Percentiles rank a stretch among this genome's conserved stretches.
Evolutionary conservation across 371 early-diverging fungal genomes (phyloP).

Genomic region (Coemansia sp.): DNA sequence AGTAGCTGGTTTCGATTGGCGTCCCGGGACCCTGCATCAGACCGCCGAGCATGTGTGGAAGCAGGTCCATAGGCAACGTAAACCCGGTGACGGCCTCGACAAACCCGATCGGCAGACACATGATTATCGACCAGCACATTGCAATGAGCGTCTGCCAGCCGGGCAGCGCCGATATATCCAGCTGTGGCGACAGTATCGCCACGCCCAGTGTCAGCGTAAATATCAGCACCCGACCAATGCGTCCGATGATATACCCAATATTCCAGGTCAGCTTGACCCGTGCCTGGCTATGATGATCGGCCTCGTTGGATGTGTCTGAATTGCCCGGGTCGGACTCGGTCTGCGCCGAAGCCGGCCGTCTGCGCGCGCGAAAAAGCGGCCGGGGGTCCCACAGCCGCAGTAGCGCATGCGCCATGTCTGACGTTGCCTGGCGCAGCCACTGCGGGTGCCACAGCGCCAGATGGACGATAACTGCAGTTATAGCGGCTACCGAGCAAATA

Average conservation of each 20-base stretch:
- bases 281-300: not conserved
- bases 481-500: slow-evolving; percentile 41
- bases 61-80: slow-evolving; percentile 39
- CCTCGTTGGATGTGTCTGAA: not conserved
- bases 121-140: slow-evolving; percentile 25
- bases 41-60: slow-evolving; percentile 43
- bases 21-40: slow-evolving; percentile 41
- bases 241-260: slow-evolving; percentile 9
- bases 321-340: not conserved
- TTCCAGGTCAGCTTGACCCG: slow-evolving; percentile 10
- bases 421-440: slow-evolving; percentile 29
- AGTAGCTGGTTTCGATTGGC: slow-evolving; percentile 47
- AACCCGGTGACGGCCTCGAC: slow-evolving; percentile 45
- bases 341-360: not conserved
- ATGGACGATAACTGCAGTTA: slow-evolving; percentile 37
- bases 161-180: slow-evolving; percentile 33
- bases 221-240: slow-evolving; percentile 28
- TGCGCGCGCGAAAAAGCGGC: slow-evolving; percentile 12
- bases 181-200: slow-evolving; percentile 34
- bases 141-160: slow-evolving; percentile 44
- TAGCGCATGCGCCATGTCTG: slow-evolving; percentile 21
- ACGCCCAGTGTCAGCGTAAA: slow-evolving; percentile 34
- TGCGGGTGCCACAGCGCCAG: slow-evolving; percentile 38
- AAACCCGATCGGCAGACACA: slow-evolving; percentile 40
- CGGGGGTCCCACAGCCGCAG: slow-evolving; percentile 42